These are phyloP conservation scores for Colletotrichum incanum DNA, from an alignment of 2,329 filamentous ascomycete genomes.

Conservation along the genomic window DNA sequence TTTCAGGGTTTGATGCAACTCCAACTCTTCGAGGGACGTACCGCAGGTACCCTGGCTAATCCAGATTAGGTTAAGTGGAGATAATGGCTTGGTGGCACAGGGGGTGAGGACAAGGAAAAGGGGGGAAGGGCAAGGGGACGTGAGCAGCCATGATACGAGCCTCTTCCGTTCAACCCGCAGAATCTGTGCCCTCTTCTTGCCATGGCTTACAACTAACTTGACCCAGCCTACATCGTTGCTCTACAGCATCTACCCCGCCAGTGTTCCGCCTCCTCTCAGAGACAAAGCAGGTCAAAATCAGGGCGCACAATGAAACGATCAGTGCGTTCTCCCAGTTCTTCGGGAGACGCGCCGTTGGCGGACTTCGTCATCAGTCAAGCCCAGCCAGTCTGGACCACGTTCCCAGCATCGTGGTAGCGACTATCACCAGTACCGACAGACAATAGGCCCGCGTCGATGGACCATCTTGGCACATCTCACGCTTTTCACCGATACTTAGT, in stretches of 20 bases:
- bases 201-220: background rate
- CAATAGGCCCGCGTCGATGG: background rate
- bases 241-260: background rate
- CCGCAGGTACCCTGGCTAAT: background rate
- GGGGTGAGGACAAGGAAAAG: background rate
- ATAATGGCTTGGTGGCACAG: background rate
- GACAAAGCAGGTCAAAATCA: background rate
- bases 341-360: background rate
- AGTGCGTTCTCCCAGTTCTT: conserved; percentile 9
- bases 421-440: background rate
- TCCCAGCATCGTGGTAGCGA: conserved; percentile 12
- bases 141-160: background rate
- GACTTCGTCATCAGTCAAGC: background rate
- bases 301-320: conserved; percentile 5
- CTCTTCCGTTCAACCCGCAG: background rate
- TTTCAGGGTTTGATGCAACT: conserved; percentile 1
- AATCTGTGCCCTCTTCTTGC: background rate
- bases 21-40: background rate
- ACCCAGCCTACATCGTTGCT: background rate
- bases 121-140: background rate
- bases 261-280: background rate
- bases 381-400: background rate
- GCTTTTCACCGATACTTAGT: background rate
- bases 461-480: background rate
- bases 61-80: conserved; percentile 8